Evolutionary conservation across 2,329 filamentous ascomycete genomes (phyloP).

Genomic region (Ilyonectria mors-panacis): DNA sequence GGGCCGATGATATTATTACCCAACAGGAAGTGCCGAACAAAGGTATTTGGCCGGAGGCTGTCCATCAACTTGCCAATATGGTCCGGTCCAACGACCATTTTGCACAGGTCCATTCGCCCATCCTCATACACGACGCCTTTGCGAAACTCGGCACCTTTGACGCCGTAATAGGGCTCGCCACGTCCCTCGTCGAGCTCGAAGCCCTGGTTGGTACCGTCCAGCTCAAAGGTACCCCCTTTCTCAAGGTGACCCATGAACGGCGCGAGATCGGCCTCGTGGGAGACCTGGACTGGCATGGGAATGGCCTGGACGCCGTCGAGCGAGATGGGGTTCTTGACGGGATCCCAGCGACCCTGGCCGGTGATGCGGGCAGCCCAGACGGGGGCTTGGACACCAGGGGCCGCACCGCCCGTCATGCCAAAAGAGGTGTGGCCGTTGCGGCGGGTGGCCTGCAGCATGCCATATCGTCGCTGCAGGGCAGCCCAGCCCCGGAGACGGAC

Average conservation of each 20-base stretch:
- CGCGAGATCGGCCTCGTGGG: slow-evolving; percentile 50
- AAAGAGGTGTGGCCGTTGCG: slow-evolving; percentile 49
- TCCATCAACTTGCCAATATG: slow-evolving; percentile 66
- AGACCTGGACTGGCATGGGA: slow-evolving; percentile 54
- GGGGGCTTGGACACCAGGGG: slow-evolving; percentile 51
- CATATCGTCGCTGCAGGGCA: slow-evolving; percentile 54
- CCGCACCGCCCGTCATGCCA: slow-evolving; percentile 51
- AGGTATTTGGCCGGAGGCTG: slow-evolving; percentile 61
- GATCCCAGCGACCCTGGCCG: slow-evolving; percentile 54
- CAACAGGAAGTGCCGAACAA: slow-evolving; percentile 66
- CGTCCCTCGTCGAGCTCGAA: slow-evolving; percentile 52
- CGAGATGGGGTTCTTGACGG: slow-evolving; percentile 49
- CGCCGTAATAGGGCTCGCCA: slow-evolving; percentile 56
- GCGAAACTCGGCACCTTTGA: slow-evolving; percentile 54
- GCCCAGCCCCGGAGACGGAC: slow-evolving; percentile 56
- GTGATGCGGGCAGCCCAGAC: slow-evolving; percentile 53
- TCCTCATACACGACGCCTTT: slow-evolving; percentile 64
- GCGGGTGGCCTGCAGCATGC: slow-evolving; percentile 51
- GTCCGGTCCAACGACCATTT: slow-evolving; percentile 67
- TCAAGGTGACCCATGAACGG: slow-evolving; percentile 54
- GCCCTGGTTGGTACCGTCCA: slow-evolving; percentile 43
- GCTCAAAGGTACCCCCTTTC: slow-evolving; percentile 49
- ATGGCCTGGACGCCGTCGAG: slow-evolving; percentile 50
- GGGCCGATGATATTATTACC: slow-evolving; percentile 70
- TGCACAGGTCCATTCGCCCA: slow-evolving; percentile 68